Conservation (phyloP, 352 stramenopile species). For the Globisporangium irregulare region DNA sequence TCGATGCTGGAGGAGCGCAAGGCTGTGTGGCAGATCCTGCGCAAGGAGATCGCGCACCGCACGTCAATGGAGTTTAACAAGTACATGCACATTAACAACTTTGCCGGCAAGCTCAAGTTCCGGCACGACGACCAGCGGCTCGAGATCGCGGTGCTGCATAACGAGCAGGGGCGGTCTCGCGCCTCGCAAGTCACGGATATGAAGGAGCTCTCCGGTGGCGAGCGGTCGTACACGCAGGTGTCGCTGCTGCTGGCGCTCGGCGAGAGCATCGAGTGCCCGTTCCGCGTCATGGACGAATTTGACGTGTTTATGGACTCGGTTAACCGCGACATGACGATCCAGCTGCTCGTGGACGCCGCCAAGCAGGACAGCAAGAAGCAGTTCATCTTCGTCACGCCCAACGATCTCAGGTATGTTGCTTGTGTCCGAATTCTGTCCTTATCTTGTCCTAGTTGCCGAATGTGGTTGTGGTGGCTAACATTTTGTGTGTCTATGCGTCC, state of each 20-base stretch:
- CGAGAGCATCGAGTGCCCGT: conserved; percentile 89
- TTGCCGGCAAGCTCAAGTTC: conserved; percentile 82
- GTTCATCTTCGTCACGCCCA: conserved; percentile 89
- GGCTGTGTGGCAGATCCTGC: conserved; percentile 69
- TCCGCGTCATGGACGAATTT: conserved; percentile 99
- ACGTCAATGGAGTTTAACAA: conserved; percentile 84
- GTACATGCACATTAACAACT: conserved; percentile 84
- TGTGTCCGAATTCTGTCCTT: neutral
- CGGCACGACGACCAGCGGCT: conserved; percentile 70
- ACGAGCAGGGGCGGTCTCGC: conserved; percentile 63
- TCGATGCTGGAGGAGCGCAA: conserved; percentile 78
- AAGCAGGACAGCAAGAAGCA: conserved; percentile 78
- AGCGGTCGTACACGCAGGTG: conserved; percentile 96
- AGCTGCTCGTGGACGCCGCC: conserved; percentile 89
- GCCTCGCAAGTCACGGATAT: conserved; percentile 93
- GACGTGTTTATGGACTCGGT: conserved; percentile 99
- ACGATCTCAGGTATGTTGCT: conserved; percentile 72
- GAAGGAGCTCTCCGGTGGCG: conserved; percentile 96
- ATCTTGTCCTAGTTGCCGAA: neutral
- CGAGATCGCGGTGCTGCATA: conserved; percentile 79
- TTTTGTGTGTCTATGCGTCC: conserved; percentile 3
- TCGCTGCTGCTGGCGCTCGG: conserved; percentile 94
- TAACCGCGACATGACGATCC: conserved; percentile 94
- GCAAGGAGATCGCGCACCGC: conserved; percentile 73
- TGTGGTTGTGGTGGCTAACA: neutral